Evolutionary conservation across 2,329 filamentous ascomycete genomes (phyloP), one percentile per base, ranked within the genome.

Genomic region (Periconia digitata): DNA sequence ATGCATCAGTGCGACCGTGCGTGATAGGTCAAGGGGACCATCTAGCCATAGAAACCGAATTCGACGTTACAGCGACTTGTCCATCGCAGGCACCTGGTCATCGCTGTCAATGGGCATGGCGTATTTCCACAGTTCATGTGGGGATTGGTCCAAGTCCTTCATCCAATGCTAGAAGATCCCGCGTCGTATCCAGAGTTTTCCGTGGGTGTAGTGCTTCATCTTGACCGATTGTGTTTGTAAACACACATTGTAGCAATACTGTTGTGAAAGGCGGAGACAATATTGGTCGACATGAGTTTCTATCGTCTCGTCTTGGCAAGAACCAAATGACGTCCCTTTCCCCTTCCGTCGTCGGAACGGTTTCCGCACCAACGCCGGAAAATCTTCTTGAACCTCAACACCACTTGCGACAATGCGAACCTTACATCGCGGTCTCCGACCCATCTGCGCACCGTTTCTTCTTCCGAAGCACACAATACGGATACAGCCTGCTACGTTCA

Each of bases 371-470:
- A 4, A 21, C 22, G 16, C 49, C 40, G 39, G 47, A 51, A 54
- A 47, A 35, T 44, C 49, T 51, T 43, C 22, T 40, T 42, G 29
- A 15, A 39, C 37, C 20, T 24, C 40, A 40, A 24, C 41, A 42
- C 15, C 43, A 49, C 22, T 15, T 22, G 39, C 45, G 52, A 52
- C 45, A 21, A 62, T 62, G 59, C 56, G 54, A 46, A 34, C 53
- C 13, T 23, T 62, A 35, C 40, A 38, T 21, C 49, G 53, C 35
- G 51, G 51, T 17, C 37, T 54, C 43, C 54, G 51, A 42, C 53
- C 51, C 36, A 6, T 55, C 35, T 50, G 43, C 36, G 39, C 55
- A 27, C 46, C 54, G 3, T 40, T 60, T 22, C 21, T 51, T 12
- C 51, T 50, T 16, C 40, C 51, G 3, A 60, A 56, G 36, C 50